A percentile compares a stretch with the other conserved stretches of the same genome.
Evolutionary conservation across 2,329 filamentous ascomycete species (phyloP).

Genomic region (Fusarium palustre): DNA sequence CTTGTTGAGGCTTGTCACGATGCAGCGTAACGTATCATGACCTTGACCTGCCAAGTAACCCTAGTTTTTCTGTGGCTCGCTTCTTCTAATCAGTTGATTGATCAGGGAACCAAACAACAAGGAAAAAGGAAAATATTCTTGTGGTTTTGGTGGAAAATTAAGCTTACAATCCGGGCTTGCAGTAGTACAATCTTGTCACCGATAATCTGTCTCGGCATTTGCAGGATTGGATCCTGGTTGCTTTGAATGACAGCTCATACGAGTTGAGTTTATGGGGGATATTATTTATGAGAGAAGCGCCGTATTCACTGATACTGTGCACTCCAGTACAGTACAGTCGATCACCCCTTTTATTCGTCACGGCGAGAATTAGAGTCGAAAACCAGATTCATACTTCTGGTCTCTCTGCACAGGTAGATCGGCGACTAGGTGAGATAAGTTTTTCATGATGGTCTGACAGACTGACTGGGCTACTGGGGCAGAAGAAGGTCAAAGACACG

Average conservation of each 20-base stretch:
- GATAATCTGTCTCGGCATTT: background rate
- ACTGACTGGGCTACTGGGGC: background rate
- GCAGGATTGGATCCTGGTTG: background rate
- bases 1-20: slow-evolving; percentile 26
- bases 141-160: slow-evolving; percentile 15
- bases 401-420: slow-evolving; percentile 31
- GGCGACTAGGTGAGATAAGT: slow-evolving; percentile 6
- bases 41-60: slow-evolving; percentile 19
- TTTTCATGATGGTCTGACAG: background rate
- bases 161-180: slow-evolving; percentile 18
- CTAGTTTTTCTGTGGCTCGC: slow-evolving; percentile 7
- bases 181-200: slow-evolving; percentile 8
- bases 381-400: slow-evolving; percentile 1
- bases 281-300: background rate
- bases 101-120: background rate
- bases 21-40: slow-evolving; percentile 30
- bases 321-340: background rate
- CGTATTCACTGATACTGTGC: background rate
- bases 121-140: background rate
- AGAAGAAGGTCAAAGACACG: slow-evolving; percentile 3
- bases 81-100: background rate
- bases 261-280: background rate
- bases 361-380: background rate
- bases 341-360: slow-evolving; percentile 1
- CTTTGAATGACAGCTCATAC: background rate